These are phyloP conservation scores for Rhizopus delemar DNA, from an alignment of 371 early-diverging fungal species.

Conservation along the genomic window DNA sequence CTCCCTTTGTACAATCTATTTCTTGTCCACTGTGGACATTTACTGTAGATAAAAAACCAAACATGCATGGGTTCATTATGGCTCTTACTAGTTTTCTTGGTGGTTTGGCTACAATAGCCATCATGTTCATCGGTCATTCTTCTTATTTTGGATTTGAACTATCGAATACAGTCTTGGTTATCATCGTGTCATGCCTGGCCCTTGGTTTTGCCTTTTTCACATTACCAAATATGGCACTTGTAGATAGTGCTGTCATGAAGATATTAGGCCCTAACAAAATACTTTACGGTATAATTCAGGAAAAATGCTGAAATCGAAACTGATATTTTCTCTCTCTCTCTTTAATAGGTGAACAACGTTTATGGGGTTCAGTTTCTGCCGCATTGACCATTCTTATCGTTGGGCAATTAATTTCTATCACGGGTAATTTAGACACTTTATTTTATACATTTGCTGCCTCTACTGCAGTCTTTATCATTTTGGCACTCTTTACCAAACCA, in stretches of 20 bases:
- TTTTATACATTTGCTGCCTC: conserved; percentile 39
- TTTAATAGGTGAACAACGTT: conserved; percentile 39
- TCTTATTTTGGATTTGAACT: conserved; percentile 13
- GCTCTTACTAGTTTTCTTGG: conserved; percentile 37
- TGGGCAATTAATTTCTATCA: conserved; percentile 34
- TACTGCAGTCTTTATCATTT: conserved; percentile 25
- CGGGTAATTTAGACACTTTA: conserved; percentile 30
- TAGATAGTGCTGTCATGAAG: conserved; percentile 54
- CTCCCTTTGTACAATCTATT: conserved; percentile 50
- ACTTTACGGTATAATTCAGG: conserved; percentile 36
- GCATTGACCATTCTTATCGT: conserved; percentile 42
- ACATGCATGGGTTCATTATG: conserved; percentile 42
- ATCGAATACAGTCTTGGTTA: conserved; percentile 23
- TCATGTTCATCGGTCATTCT: conserved; percentile 39
- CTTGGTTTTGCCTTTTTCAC: conserved; percentile 45
- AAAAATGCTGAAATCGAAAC: not conserved
- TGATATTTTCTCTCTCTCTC: conserved; percentile 21
- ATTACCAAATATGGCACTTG: conserved; percentile 43
- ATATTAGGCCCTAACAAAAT: conserved; percentile 51
- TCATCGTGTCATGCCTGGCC: conserved; percentile 28
- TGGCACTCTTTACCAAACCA: conserved; percentile 16
- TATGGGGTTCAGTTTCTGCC: conserved; percentile 48
- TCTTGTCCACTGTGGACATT: conserved; percentile 50
- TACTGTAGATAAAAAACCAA: conserved; percentile 42
- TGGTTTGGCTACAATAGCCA: conserved; percentile 37